Evolutionary conservation across 768 basidiomycete species (phyloP), one percentile per base, ranked within the genome.

Genomic region (Pluteus cervinus): DNA sequence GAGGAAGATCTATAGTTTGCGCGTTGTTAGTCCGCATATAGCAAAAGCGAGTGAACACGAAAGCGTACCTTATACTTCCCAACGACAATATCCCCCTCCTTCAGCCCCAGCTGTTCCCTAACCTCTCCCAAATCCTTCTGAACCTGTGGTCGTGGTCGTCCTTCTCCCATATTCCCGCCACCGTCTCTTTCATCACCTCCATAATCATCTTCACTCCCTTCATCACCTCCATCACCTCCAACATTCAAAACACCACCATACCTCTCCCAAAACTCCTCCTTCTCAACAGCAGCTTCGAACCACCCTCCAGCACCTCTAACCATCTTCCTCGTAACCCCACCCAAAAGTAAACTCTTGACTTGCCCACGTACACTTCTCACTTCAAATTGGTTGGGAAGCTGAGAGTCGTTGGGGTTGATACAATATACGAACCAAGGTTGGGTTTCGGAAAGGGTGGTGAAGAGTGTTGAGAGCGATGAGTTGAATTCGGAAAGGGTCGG

Each of bases 361-460:
- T 98, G 94, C 0, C 87, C 86, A 57, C 92, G 94, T 33, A 97
- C 84, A 26, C 84, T 81, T 30, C 92, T 71, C 8, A 87, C 86
- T 64, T 98, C 94, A 36, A 97, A 66, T 55, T 97, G 93, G 54
- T 91, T 89, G 24, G 93, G 91, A 14, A 97, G 63, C 53, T 94
- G 94, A 16, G 89, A 82, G 62, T 97, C 92, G 54, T 98, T 99
- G 4, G 93, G 91, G 56, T 86, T 91, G 49, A 98, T 61, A 52
- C 91, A 96, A 61, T 94, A 89, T 11, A 96, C 73, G 49, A 81
- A 85, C 92, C 92, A 97, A 2, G 78, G 65, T 61, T 92, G 86
- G 11, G 89, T 86, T 49, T 96, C 93, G 37, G 85, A 81, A 17
- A 97, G 66, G 1, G 90, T 91, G 45, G 84, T 77, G 47, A 97